These are phyloP conservation scores for Solanum ahanhuiri DNA, from an alignment of 257 asterid genomes.

Conservation along the genomic window DNA sequence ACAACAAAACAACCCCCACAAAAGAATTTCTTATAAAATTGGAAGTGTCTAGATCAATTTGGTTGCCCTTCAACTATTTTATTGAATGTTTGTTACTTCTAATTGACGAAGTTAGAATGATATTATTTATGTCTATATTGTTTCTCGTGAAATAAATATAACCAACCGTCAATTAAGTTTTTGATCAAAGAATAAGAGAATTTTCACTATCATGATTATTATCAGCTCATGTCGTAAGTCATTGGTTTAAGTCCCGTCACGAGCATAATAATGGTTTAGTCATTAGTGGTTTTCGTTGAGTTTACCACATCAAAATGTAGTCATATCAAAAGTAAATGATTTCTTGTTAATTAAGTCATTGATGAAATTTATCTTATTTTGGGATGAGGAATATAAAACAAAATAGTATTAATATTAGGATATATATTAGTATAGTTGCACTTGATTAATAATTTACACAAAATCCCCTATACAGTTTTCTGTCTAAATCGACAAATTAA, in stretches of 20 bases:
- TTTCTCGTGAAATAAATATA: no score
- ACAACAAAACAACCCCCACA: background rate
- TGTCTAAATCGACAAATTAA: background rate
- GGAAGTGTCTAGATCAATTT: no score
- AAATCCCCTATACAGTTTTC: background rate
- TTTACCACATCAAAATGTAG: background rate
- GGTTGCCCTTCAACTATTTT: no score
- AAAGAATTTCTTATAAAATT: background rate
- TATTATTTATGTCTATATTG: no score
- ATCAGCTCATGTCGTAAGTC: no score
- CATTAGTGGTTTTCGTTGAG: background rate
- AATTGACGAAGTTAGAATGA: background rate
- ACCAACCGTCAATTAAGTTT: no score
- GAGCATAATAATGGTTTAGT: no score
- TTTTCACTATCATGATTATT: no score
- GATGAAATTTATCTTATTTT: background rate
- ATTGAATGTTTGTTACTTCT: background rate
- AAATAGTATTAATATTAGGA: background rate
- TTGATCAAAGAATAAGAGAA: no score
- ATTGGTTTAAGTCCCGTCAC: background rate
- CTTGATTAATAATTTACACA: background rate
- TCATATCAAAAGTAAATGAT: background rate
- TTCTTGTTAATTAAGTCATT: background rate
- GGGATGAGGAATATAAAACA: background rate
- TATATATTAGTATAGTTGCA: background rate